Evolutionary conservation across 768 basidiomycete species (phyloP), one percentile per base, ranked within the genome.

Genomic region (Suillus plorans): DNA sequence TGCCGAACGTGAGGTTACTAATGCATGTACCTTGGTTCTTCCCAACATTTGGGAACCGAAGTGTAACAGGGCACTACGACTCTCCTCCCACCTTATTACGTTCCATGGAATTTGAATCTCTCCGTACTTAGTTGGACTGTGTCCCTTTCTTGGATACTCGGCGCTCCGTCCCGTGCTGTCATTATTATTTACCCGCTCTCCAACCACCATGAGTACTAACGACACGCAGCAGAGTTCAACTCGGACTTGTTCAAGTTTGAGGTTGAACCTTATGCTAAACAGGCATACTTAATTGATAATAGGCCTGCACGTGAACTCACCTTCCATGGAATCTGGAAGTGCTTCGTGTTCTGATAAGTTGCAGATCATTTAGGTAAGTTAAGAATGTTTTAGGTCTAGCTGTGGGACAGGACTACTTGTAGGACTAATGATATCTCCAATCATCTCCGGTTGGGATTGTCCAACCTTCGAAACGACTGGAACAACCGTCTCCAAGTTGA

Each of bases 131-230:
- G 31, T n/a, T 37, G 31, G 31, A 36, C 6, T n/a, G 1, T 16
- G 31, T 37, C n/a, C 55, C n/a, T 37, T 37, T 37, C n/a, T 13
- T 22, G n/a, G 56, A 7, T 22, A 37, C 22, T 3, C 56, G 56
- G 56, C 56, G 56, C 56, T 57, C 56, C 56, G 56, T n/a, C n/a
- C 56, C 36, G 56, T 57, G 36, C 36, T 57, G n/a, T 37, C 36
- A 55, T 36, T n/a, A 55, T 55, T 22, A 57, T 36, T 4, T 14
- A 3, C 56, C 56, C 56, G n/a, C 56, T 57, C 56, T 57, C 4
- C 56, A 37, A 22, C n/a, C 10, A 5, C 25, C 2, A 37, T 37
- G 41, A 14, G 14, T 28, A 31, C 31, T 31, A 50, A 50, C 52
- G 52, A 34, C 52, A 53, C 52, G 28, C 52, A 53, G 8, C 16